Evolutionary conservation across 176 grass and related monocot species (phyloP).

Genomic region (Thinopyrum elongatum): DNA sequence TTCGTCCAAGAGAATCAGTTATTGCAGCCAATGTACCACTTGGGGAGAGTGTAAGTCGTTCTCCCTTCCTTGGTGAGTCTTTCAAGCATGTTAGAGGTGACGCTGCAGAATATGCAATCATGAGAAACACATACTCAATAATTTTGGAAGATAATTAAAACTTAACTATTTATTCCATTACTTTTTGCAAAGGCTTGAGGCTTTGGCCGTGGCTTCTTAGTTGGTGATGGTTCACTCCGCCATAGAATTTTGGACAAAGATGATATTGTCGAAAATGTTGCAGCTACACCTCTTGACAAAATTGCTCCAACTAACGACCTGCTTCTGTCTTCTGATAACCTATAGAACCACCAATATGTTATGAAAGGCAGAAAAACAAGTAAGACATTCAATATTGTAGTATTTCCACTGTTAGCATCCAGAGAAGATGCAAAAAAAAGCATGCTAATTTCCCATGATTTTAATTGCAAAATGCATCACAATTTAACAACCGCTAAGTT

Average conservation of each 20-base stretch:
- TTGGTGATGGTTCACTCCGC: constrained; percentile 62
- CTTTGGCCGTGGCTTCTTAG: constrained; percentile 72
- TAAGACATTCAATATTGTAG: constrained; percentile 8
- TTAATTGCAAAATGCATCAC: not conserved
- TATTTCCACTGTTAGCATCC: not conserved
- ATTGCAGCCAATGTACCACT: constrained; percentile 91
- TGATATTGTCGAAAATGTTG: constrained; percentile 87
- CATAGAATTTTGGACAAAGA: constrained; percentile 93
- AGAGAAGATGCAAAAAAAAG: not conserved
- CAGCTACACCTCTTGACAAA: constrained; percentile 85
- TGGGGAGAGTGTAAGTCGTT: constrained; percentile 82
- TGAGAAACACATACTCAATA: constrained; percentile 4
- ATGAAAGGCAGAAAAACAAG: not conserved
- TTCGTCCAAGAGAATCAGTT: constrained; percentile 94
- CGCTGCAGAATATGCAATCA: constrained; percentile 48
- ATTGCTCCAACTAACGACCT: constrained; percentile 96
- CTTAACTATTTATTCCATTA: constrained; percentile 32
- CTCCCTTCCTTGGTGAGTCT: constrained; percentile 85
- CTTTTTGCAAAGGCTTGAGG: constrained; percentile 95
- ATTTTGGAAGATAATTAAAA: constrained; percentile 32
- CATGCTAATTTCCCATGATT: not conserved
- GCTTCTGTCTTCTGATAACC: constrained; percentile 90
- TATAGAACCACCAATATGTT: constrained; percentile 32
- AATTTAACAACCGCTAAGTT: not conserved
- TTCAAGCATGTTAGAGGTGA: constrained; percentile 90